Percentiles rank a stretch among this genome's conserved stretches.
phyloP scores from a whole-genome alignment of 306 rosid species.

The Rosa rugosa region DNA sequence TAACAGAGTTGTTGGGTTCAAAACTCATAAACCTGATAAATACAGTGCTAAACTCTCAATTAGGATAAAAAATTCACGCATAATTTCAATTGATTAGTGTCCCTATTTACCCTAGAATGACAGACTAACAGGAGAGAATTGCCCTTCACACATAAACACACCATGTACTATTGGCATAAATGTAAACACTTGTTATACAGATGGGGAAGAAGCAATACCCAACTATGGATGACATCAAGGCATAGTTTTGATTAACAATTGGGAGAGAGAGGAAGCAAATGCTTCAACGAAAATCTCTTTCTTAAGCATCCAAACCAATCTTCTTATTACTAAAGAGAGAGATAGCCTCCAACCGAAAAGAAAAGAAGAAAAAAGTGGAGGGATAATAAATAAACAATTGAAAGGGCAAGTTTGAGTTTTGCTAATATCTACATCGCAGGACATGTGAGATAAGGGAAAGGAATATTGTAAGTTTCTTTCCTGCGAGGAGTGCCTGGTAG shows the following conservation, averaged over 20 bases:
- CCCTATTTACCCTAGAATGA: background rate
- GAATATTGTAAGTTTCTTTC: background rate
- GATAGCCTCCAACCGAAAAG: background rate
- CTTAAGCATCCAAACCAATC: constrained; percentile 1
- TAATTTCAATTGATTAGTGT: background rate
- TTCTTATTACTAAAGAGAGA: background rate
- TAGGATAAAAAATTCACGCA: background rate
- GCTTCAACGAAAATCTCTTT: background rate
- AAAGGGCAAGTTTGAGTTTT: background rate
- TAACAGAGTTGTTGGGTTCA: background rate
- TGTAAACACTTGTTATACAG: background rate
- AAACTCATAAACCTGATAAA: background rate
- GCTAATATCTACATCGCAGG: background rate
- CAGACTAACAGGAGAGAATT: background rate
- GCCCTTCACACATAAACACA: background rate
- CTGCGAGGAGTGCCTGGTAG: background rate
- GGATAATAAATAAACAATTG: background rate
- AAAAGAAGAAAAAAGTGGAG: background rate
- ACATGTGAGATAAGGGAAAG: background rate
- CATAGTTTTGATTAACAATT: background rate
- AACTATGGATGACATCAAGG: background rate
- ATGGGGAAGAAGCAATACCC: background rate
- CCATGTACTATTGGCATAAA: background rate
- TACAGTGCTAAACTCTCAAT: background rate
- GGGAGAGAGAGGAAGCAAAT: background rate